Conservation (phyloP, 192 early-diverging fungal species). For the Geosiphon pyriformis region DNA sequence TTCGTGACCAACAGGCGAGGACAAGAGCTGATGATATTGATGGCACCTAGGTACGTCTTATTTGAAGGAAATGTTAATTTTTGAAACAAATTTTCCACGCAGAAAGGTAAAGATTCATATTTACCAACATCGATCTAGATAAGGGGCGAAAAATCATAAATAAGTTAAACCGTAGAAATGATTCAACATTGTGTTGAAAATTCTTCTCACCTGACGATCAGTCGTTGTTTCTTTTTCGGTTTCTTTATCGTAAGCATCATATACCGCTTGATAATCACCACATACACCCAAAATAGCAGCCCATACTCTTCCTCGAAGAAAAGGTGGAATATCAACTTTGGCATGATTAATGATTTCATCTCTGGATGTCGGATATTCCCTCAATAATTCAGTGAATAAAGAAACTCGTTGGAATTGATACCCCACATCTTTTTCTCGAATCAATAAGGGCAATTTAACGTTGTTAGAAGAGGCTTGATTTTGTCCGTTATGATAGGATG, state of each 20-base stretch:
- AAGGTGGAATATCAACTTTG: constrained; percentile 54
- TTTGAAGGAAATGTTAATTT: neutral
- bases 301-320: constrained; percentile 61
- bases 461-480: constrained; percentile 26
- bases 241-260: constrained; percentile 49
- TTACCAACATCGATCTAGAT: constrained; percentile 26
- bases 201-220: constrained; percentile 52
- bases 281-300: constrained; percentile 55
- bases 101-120: neutral
- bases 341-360: constrained; percentile 55
- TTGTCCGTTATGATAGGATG: constrained; percentile 13
- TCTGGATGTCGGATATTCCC: constrained; percentile 51
- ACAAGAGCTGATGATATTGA: constrained; percentile 60
- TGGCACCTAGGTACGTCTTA: constrained; percentile 65
- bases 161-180: constrained; percentile 7
- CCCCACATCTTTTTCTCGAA: constrained; percentile 51
- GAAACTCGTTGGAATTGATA: constrained; percentile 56
- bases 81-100: neutral
- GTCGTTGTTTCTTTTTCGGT: constrained; percentile 36
- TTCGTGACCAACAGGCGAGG: constrained; percentile 56
- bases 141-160: constrained; percentile 13
- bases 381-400: constrained; percentile 49
- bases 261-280: constrained; percentile 49
- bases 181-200: neutral
- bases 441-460: constrained; percentile 42